Percentiles rank a stretch among this genome's conserved stretches.
phyloP scores from a whole-genome alignment of 306 rosid species.

The Cicer bijugum region DNA sequence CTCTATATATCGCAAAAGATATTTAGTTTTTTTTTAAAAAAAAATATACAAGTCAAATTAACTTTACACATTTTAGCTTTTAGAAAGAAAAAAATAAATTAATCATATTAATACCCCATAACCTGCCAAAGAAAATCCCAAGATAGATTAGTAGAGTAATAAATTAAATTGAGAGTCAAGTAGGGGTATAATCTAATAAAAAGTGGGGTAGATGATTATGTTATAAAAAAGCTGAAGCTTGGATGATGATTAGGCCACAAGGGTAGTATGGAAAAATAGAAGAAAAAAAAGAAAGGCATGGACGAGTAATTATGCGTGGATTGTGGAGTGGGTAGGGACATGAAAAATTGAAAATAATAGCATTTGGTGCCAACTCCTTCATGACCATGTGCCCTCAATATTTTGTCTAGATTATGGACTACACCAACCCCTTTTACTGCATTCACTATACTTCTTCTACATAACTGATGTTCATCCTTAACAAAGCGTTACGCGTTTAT shows the following conservation, averaged over 20 bases:
- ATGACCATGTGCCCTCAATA: conserved; percentile 53
- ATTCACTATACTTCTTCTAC: not conserved
- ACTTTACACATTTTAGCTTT: conserved; percentile 17
- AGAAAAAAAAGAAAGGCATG: conserved; percentile 23
- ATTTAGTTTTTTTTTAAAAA: too few species aligned
- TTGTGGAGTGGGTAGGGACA: conserved; percentile 75
- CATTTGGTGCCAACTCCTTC: conserved; percentile 45
- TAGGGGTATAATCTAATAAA: not conserved
- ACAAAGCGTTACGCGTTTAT: conserved; percentile 40
- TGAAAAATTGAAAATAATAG: conserved; percentile 50
- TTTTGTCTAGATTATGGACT: conserved; percentile 46
- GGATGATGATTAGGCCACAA: conserved; percentile 27
- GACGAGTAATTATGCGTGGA: conserved; percentile 68
- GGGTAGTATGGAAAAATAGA: conserved; percentile 39
- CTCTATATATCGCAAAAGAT: too few species aligned
- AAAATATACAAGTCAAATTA: not conserved
- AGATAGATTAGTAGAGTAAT: conserved; percentile 36
- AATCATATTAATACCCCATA: not conserved
- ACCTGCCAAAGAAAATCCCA: conserved; percentile 45
- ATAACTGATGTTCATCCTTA: conserved; percentile 19
- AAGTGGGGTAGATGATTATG: conserved; percentile 45
- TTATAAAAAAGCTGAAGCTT: conserved; percentile 38
- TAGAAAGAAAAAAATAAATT: not conserved
- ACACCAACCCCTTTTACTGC: conserved; percentile 42
- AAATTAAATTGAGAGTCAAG: conserved; percentile 21